These are phyloP conservation scores for Escovopsis weberi DNA, from an alignment of 2,329 filamentous ascomycete genomes.

Conservation along the genomic window DNA sequence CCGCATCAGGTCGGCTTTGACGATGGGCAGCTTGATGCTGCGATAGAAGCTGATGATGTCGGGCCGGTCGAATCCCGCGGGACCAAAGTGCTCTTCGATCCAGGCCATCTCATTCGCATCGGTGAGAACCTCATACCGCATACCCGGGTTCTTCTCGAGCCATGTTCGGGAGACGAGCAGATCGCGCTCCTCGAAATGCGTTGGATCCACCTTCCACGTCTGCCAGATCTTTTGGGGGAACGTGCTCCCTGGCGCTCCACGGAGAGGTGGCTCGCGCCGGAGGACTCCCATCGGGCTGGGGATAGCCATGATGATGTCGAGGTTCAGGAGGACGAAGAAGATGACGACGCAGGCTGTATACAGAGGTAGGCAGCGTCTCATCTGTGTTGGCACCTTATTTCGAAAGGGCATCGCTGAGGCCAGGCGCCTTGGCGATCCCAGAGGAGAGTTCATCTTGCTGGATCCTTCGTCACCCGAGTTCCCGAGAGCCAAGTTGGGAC, in stretches of 20 bases:
- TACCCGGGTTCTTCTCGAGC: constrained; percentile 49
- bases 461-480: not conserved
- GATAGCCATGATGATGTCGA: constrained; percentile 22
- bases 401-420: constrained; percentile 16
- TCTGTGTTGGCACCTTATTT: constrained; percentile 5
- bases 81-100: constrained; percentile 53
- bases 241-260: constrained; percentile 6
- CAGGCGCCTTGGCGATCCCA: constrained; percentile 23
- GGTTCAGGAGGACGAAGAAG: constrained; percentile 31
- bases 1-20: constrained; percentile 53
- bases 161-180: constrained; percentile 46
- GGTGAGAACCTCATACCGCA: constrained; percentile 55
- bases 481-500: not conserved
- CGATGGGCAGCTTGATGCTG: constrained; percentile 45
- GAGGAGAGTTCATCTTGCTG: constrained; percentile 16
- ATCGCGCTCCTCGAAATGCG: constrained; percentile 52
- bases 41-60: constrained; percentile 51
- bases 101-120: constrained; percentile 54
- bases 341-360: constrained; percentile 29
- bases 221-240: constrained; percentile 64
- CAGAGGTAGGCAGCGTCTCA: constrained; percentile 29
- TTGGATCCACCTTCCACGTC: constrained; percentile 57
- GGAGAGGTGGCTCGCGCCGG: constrained; percentile 7
- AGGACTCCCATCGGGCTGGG: constrained; percentile 10
- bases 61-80: constrained; percentile 47